Base-by-base conservation (phyloP, 495 filamentous ascomycete species). In the Massariosphaeria phaeospora region DNA sequence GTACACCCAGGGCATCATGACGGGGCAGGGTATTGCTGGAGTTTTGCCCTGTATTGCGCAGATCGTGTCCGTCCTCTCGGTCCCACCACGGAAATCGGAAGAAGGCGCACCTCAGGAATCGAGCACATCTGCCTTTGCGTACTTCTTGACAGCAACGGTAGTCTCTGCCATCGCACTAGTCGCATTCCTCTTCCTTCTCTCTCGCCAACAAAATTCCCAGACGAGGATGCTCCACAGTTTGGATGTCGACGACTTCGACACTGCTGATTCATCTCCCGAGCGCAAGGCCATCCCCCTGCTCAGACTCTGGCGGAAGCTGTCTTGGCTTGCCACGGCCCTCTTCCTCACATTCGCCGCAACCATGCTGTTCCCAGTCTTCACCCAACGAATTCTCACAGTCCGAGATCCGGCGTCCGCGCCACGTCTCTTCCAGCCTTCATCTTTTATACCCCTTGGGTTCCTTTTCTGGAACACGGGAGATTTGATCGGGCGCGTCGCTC, bases 1-100 rank as follows among this genome's bases (percentile, higher is more conserved):
- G 61, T 97, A 96, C 71, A 96, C 86, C 43, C 91, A 96, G 69
- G 93, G 84, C 17, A 90, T 97, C 68, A 97, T 99, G 94, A 82
- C 83, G 21, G 93, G 93, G 8, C 93, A 99, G 68, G 94, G 83
- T 13, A 75, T 97, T 6, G 90, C 93, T 1, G 93, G 93, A 27
- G 91, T 99, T 3, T 75, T 97, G 12, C 94, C 93, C 0, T 86
- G 86, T 35, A 78, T 96, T 50, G 86, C 86, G 0, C 91, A 88
- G 63, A 93, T 96, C 57, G 63, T 87, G 33, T 86, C 89, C 1
- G 88, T 91, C 25, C 74, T 97, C 26, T 78, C 81, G 0, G 79
- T 91, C 11, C 76, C 83, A 0, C 58, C 57, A 31, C 53, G 39
- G 15, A 50, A 49, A 12, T 52, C 62, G 18, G 59, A 68, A 15